Conservation (phyloP, 2,329 filamentous ascomycete species). For the Claviceps paspali region DNA sequence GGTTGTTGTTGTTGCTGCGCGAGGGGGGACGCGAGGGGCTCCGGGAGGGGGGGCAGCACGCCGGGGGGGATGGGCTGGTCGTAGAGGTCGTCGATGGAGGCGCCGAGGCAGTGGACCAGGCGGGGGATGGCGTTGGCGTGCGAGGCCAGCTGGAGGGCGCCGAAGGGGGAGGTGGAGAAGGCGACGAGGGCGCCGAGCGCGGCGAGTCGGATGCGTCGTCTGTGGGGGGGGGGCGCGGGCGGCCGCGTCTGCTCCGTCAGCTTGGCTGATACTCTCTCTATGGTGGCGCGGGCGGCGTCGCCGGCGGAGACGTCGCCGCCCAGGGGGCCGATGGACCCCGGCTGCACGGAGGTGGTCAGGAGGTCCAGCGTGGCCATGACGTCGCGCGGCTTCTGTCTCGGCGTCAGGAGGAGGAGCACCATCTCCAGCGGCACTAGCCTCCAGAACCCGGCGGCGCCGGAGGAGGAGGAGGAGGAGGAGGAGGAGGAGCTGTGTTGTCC, state of each 20-base stretch:
- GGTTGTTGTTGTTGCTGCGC: too few relatives aligned
- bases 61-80: slow-evolving; percentile 32
- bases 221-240: slow-evolving; percentile 21
- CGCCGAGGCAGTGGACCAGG: slow-evolving; percentile 48
- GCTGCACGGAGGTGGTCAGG: slow-evolving; percentile 49
- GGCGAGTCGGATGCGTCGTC: slow-evolving; percentile 28
- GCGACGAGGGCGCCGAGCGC: slow-evolving; percentile 39
- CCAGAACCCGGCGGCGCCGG: slow-evolving; percentile 58
- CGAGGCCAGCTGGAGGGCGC: slow-evolving; percentile 47
- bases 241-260: slow-evolving; percentile 39
- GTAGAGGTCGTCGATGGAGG: slow-evolving; percentile 61
- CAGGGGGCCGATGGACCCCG: slow-evolving; percentile 52
- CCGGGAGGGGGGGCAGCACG: slow-evolving; percentile 17
- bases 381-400: slow-evolving; percentile 47
- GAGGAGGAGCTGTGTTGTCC: too few relatives aligned
- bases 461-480: too few relatives aligned
- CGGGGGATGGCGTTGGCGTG: slow-evolving; percentile 59
- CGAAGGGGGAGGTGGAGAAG: slow-evolving; percentile 48
- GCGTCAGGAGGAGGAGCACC: slow-evolving; percentile 50
- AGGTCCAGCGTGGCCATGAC: slow-evolving; percentile 50
- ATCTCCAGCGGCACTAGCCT: slow-evolving; percentile 49
- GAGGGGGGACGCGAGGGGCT: slow-evolving; percentile 4
- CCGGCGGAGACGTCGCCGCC: slow-evolving; percentile 26
- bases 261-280: slow-evolving; percentile 48
- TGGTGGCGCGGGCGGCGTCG: slow-evolving; percentile 29